Base-by-base conservation (phyloP, 1,284 basidiomycete genomes). In the Boletellus dicymbophilus region DNA sequence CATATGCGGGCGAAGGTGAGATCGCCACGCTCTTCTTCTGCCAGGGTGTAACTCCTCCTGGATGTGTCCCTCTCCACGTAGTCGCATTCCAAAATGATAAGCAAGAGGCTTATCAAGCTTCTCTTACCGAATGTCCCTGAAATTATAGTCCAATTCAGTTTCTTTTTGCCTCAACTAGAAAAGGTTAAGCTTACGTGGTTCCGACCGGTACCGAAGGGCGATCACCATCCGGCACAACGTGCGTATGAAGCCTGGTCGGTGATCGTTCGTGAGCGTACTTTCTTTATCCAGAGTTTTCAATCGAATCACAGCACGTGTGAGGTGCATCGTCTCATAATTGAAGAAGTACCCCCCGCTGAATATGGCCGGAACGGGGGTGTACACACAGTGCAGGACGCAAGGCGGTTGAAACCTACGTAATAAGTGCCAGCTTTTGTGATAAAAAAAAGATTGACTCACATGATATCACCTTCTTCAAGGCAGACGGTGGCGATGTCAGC, bases 301-400 rank as follows among this genome's bases (percentile, higher is more conserved):
- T 4, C 0, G 16, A 38, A 0, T 54, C 0, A 51, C 46, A 0
- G 30, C 22, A 0, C 20, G 9, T 0, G 41, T 59, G 0, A 57
- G 23, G 2, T 57, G 49, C 47, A 57, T 57, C 0, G 42, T 61
- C 0, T 54, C 10, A 4, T 54, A 59, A 7, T 8, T 41, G 22
- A 37, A 60, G 1, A 54, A 61, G 1, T 59, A 61, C 0, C 42
- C 44, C 0, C 58, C 39, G 0, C 15, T 59, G 23, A 59, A 53
- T 0, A 61, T 43, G 0, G 51, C 48, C 0, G 41, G 9, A 0
- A 59, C 27, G 0, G 48, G 47, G 0, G 43, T 60, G 11, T 54
- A 60, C 3, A 59, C 40, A 0, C 0, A 0, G 20, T 60, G 57
- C 0, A 60, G 15, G 0, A 54, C 44, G 2, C 37, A 39, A 0